Base-by-base conservation (phyloP, 140 eudicot species). In the Senecio squalidus region DNA sequence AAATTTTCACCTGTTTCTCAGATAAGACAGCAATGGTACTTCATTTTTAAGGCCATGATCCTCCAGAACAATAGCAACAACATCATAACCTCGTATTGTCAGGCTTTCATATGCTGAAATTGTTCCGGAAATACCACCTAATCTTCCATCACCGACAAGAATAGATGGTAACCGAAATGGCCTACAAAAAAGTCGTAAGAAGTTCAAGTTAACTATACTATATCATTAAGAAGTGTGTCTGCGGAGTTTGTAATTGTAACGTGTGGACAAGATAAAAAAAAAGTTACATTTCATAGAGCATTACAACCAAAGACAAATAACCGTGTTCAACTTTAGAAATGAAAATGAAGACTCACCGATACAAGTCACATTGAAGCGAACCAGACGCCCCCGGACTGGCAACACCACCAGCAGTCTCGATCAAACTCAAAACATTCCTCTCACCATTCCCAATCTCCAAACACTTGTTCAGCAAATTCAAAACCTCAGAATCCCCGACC, bases 331-430 rank as follows among this genome's bases (percentile, higher is more conserved):
- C n/a, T n/a, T n/a, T n/a, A n/a, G n/a, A n/a, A n/a, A n/a, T n/a
- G n/a, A n/a, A n/a, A n/a, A n/a, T n/a, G n/a, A n/a, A n/a, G n/a
- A 62, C 74, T n/a, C 53, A 87, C 99, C 99, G 43, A 47, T 87
- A 92, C 64, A 92, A 66, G 65, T 92, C 96, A 41, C 99, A 87
- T 39, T 92, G 99, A 68, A 92, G 99, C 6, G 96, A 69, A n/a
- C 98, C 96, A 9, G 96, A 79, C 0, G 96, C 93, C 3, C 89
- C 99, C 0, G 99, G 96, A 71, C 99, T 92, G 0, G 99, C 96
- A 68, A 92, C 96, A 48, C 99, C 99, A 46, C 99, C 96, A 2
- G 99, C 95, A 55, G 99, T 92, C 78, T 92, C 99, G 43, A 92
- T 63, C 74, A 92, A 64, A 46, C 75, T 70, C 81, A 89, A 64